Evolutionary conservation across 2,329 filamentous ascomycete species (phyloP).

Genomic region (Cladosporium velox): DNA sequence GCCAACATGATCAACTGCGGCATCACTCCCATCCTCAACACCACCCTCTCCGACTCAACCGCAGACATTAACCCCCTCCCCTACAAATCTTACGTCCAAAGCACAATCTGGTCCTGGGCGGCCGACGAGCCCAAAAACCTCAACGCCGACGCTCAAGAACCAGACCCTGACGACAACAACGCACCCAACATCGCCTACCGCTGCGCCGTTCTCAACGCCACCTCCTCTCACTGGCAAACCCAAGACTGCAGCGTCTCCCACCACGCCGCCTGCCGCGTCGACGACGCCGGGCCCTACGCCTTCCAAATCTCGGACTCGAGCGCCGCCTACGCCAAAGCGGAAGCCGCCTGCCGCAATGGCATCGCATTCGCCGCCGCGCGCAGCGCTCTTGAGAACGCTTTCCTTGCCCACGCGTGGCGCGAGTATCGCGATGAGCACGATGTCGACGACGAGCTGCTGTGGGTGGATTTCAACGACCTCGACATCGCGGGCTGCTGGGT

Average conservation of each 20-base stretch:
- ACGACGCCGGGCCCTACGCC: conserved; percentile 52
- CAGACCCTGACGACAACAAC: conserved; percentile 31
- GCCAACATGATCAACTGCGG: conserved; percentile 57
- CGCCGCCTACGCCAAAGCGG: conserved; percentile 43
- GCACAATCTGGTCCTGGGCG: conserved; percentile 63
- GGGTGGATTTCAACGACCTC: conserved; percentile 64
- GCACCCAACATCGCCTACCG: conserved; percentile 41
- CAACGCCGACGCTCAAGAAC: conserved; percentile 33
- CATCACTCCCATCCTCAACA: conserved; percentile 61
- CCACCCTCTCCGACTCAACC: conserved; percentile 54
- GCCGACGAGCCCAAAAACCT: conserved; percentile 56
- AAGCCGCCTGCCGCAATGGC: conserved; percentile 50
- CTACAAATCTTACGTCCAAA: conserved; percentile 55
- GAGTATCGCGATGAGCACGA: conserved; percentile 20
- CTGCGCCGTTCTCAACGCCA: conserved; percentile 58
- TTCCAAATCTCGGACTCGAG: conserved; percentile 55
- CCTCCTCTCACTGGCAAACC: conserved; percentile 60
- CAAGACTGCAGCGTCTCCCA: conserved; percentile 56
- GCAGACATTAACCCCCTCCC: conserved; percentile 50
- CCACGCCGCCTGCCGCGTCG: conserved; percentile 59
- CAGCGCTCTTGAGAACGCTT: conserved; percentile 64
- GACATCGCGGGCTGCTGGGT: conserved; percentile 63
- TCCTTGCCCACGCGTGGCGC: conserved; percentile 48
- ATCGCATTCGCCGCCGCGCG: conserved; percentile 60
- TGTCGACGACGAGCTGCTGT: conserved; percentile 45